Evolutionary conservation across 2,329 filamentous ascomycete species (phyloP), one percentile per base, ranked within the genome.

Genomic region (Cladosporium sp.): DNA sequence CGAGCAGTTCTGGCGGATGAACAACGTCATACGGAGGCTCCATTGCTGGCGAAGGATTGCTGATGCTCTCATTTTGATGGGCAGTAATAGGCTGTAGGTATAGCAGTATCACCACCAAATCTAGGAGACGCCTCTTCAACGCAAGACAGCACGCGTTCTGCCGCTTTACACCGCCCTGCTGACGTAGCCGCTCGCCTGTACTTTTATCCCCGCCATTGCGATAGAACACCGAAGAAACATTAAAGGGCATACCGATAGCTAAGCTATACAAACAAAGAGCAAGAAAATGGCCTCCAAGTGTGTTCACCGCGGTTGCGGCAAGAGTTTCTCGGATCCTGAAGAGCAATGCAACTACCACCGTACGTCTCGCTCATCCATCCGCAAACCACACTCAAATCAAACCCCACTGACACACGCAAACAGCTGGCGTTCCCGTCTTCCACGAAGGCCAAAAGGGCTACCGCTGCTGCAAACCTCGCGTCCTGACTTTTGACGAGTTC

Each of bases 391-490:
- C 47, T 25, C 30, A 22, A 22, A 30, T 11, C 34, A 37, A 28
- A 22, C 36, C 9, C 36, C 42, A 34, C 42, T 47, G 20, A 54
- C 36, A 55, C 56, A 38, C 25, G 25, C 50, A 12, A 34, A 49
- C 43, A 65, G 60, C 63, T 28, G 59, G 59, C 28, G 67, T 69
- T 30, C 94, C 94, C 47, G 82, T 94, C 73, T 99, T 99, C 75
- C 94, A 97, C 74, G 94, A 99, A 78, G 94, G 94, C 62, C 93
- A 97, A 78, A 97, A 99, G 86, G 94, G 94, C 72, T 97, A 94
- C 93, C 95, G 96, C 80, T 99, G 94, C 81, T 99, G 94, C 84
- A 97, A 97, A 78, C 88, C 92, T 59, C 89, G 94, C 70, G 92
- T 97, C 68, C 82, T 99, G 68, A 97, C 92, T 60, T 99, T 99